Conservation (phyloP, 345 rosid species). For the Citrus glauca region DNA sequence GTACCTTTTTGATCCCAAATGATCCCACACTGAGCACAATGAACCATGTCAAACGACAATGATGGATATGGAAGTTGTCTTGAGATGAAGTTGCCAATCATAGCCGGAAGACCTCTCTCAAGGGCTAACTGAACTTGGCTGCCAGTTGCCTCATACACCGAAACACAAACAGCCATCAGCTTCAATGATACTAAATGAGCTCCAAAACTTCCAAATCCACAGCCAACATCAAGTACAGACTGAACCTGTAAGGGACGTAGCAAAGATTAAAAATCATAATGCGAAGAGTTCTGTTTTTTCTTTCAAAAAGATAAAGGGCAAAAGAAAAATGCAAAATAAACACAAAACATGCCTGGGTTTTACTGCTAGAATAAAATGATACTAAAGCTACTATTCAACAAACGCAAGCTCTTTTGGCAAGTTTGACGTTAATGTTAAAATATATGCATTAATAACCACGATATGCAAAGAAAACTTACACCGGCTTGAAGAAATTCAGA, state of each 20-base stretch:
- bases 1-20: slow-evolving; percentile 90
- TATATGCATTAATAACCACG: slow-evolving; percentile 8
- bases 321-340: neutral
- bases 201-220: slow-evolving; percentile 98
- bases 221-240: slow-evolving; percentile 83
- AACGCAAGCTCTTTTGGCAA: neutral
- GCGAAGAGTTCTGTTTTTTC: slow-evolving; percentile 1
- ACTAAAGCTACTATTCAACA: neutral
- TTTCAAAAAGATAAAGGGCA: neutral
- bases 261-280: neutral
- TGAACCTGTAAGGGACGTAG: slow-evolving; percentile 47
- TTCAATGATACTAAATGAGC: slow-evolving; percentile 82
- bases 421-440: neutral
- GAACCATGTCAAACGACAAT: slow-evolving; percentile 90
- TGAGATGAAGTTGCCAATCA: slow-evolving; percentile 83
- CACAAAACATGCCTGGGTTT: neutral
- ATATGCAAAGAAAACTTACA: slow-evolving; percentile 48
- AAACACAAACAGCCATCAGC: slow-evolving; percentile 82
- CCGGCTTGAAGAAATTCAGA: slow-evolving; percentile 89
- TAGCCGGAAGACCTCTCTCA: slow-evolving; percentile 98
- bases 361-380: neutral
- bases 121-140: slow-evolving; percentile 97
- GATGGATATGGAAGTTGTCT: slow-evolving; percentile 88
- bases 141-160: slow-evolving; percentile 89
- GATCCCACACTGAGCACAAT: slow-evolving; percentile 93